Evolutionary conservation across 495 filamentous ascomycete genomes (phyloP).

Genomic region (Penicillium soppii): DNA sequence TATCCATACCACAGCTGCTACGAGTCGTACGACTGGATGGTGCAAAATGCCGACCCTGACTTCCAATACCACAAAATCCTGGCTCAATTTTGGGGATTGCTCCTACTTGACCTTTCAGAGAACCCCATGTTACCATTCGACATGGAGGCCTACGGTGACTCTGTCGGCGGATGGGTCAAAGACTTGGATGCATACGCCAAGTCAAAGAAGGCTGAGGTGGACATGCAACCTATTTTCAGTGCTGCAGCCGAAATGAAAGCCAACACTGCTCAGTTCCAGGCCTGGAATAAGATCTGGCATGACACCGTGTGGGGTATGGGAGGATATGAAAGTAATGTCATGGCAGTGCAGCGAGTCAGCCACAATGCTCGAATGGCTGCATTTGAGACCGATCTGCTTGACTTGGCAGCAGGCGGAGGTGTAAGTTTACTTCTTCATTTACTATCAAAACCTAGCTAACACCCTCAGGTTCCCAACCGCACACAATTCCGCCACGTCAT

Average conservation of each 20-base stretch:
- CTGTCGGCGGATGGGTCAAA: conserved; percentile 58
- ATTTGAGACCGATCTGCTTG: conserved; percentile 83
- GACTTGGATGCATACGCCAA: conserved; percentile 67
- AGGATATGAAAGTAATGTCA: conserved; percentile 66
- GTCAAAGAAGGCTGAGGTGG: conserved; percentile 49
- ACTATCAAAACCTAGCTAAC: conserved; percentile 7
- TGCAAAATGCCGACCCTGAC: conserved; percentile 70
- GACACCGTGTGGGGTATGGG: conserved; percentile 59
- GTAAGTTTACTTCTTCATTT: conserved; percentile 42
- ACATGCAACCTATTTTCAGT: conserved; percentile 57
- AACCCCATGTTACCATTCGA: conserved; percentile 80
- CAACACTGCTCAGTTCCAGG: conserved; percentile 63
- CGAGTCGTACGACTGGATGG: conserved; percentile 88
- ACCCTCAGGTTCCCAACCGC: conserved; percentile 74
- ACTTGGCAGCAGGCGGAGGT: conserved; percentile 66
- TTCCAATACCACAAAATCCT: conserved; percentile 81
- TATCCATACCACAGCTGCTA: conserved; percentile 84
- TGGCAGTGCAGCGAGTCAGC: conserved; percentile 61
- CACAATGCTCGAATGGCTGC: conserved; percentile 71
- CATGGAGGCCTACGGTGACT: conserved; percentile 69
- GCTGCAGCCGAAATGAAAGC: conserved; percentile 59
- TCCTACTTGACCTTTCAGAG: conserved; percentile 85
- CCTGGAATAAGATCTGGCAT: conserved; percentile 75
- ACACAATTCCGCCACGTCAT: conserved; percentile 94
- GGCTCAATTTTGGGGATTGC: conserved; percentile 73